Conservation (phyloP, 306 rosid genomes). For the Astragalus glycyphyllos region DNA sequence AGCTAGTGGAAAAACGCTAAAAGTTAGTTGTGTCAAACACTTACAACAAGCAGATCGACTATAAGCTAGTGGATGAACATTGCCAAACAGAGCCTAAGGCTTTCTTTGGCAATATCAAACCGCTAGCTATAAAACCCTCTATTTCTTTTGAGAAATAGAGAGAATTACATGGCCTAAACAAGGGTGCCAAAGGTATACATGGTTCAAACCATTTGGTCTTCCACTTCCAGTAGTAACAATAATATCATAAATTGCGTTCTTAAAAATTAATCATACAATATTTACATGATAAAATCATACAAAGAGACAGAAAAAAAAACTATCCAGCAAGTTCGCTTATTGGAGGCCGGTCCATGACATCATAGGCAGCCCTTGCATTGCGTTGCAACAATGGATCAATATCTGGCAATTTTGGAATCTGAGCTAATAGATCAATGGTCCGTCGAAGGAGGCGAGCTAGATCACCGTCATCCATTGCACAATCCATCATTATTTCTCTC, state of each 20-base stretch:
- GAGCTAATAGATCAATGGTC: constrained; percentile 85
- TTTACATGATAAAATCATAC: constrained; percentile 16
- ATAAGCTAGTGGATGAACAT: too few relatives aligned
- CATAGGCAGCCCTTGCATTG: constrained; percentile 78
- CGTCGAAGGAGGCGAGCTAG: constrained; percentile 90
- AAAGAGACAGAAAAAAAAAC: constrained; percentile 2
- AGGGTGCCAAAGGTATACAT: too few relatives aligned
- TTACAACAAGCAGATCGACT: too few relatives aligned
- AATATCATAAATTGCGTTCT: constrained; percentile 13
- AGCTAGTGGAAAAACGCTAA: too few relatives aligned
- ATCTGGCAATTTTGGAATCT: constrained; percentile 90
- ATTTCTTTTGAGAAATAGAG: too few relatives aligned
- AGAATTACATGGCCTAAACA: too few relatives aligned
- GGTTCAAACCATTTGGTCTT: too few relatives aligned
- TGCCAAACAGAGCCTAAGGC: too few relatives aligned
- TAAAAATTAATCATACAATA: constrained; percentile 27
- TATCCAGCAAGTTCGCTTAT: constrained; percentile 91
- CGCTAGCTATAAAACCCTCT: too few relatives aligned
- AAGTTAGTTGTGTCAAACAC: too few relatives aligned
- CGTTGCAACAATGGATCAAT: constrained; percentile 74
- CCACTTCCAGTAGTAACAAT: constrained; percentile 2
- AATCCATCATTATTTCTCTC: constrained; percentile 97
- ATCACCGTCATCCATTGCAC: constrained; percentile 99
- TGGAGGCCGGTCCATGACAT: constrained; percentile 94
- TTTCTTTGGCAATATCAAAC: too few relatives aligned